Base-by-base conservation (phyloP, 2,329 filamentous ascomycete genomes). In the Hypoxylon sp. region DNA sequence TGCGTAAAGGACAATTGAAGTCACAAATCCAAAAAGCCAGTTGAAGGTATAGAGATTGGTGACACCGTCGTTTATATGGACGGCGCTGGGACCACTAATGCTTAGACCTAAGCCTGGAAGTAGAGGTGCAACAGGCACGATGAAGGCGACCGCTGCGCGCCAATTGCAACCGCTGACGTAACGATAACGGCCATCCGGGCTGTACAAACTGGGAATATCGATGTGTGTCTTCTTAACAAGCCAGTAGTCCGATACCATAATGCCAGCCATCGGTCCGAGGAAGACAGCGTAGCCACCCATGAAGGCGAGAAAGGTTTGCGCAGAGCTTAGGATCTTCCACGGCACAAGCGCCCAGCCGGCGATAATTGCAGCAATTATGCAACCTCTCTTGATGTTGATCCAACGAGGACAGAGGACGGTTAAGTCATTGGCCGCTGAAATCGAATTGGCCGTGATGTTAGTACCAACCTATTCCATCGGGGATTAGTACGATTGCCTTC, bases 271-370 rank as follows among this genome's bases (percentile, higher is more conserved):
- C 0, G 89, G 89, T 0, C 87, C 89, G 0, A 92, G 80, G 78
- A 92, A 92, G 42, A 91, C 84, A 51, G 80, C 74, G 65, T 81
- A 75, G 0, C 89, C 90, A 47, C 85, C 83, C 85, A 93, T 90
- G 78, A 92, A 92, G 47, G 86, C 84, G 3, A 91, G 78, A 71
- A 91, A 88, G 0, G 84, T 88, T 1, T 78, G 76, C 1, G 89
- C 89, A 0, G 85, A 88, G 35, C 78, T 81, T 17, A 91, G 80
- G 63, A 91, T 91, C 79, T 90, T 90, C 89, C 89, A 91, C 1
- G 88, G 88, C 0, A 89, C 87, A 33, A 91, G 81, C 2, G 84
- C 83, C 87, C 88, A 90, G 22, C 85, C 85, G 0, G 79, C 81
- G 19, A 88, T 76, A 3, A 89, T 55, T 1, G 86, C 85, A 4